Evolutionary conservation across 768 basidiomycete species (phyloP), one percentile per base, ranked within the genome.

Genomic region (Tephrocybe rancida): DNA sequence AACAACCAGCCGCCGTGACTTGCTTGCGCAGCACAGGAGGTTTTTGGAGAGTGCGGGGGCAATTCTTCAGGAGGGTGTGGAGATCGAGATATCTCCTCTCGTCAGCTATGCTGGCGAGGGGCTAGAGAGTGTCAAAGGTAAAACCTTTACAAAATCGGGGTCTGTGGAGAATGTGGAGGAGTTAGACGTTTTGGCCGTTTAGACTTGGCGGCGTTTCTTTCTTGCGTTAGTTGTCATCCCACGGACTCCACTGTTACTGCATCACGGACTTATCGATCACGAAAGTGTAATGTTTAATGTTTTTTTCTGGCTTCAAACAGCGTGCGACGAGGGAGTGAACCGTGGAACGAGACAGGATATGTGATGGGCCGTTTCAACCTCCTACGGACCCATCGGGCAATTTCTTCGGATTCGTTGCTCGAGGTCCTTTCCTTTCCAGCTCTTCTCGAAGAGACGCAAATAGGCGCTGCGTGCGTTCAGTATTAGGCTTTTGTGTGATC

Each of bases 71-170:
- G 85, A 88, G 0, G 87, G 79, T 34, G 85, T 90, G 16, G 90
- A 95, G 68, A 88, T 98, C 52, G 97, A 99, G 72, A 74, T 98
- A 47, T 91, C 90, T 2, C 95, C 97, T 16, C 74, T 87, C 8
- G 86, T 95, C 52, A 88, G 84, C 63, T 99, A 98, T 59, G 88
- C 89, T 19, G 97, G 97, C 14, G 97, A 99, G 69, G 96, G 94
- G 1, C 72, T 98, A 55, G 86, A 90, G 62, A 73, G 69, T 44
- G 79, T 90, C 44, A 86, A 85, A 69, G 95, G 93, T 41, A 87
- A 87, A 76, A 81, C 70, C 25, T 88, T 94, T 69, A 80, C 80
- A 42, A 90, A 82, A 67, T 90, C 88, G 14, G 93, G 92, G 9
- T 66, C 82, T 30, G 87, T 87, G 16, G 82, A 75, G 63, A 72